A percentile compares a stretch with the other conserved stretches of the same genome.
phyloP scores from a whole-genome alignment of 225 moss, liverwort and hornwort species.

The Climacium dendroides region DNA sequence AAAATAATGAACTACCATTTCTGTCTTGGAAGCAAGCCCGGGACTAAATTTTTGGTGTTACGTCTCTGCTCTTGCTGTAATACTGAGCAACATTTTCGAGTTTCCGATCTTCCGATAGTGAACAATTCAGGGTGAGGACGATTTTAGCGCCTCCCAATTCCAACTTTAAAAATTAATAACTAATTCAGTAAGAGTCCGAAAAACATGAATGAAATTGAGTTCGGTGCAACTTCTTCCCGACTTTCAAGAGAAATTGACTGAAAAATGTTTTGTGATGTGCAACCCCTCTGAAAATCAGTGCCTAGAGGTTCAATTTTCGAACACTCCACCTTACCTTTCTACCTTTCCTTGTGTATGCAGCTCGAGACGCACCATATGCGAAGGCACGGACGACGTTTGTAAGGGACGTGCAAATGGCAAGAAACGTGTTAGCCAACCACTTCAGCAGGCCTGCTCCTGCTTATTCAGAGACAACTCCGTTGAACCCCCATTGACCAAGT shows the following conservation, averaged over 20 bases:
- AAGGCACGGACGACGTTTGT: constrained; percentile 45
- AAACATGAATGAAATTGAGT: not conserved
- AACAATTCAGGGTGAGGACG: too few species aligned
- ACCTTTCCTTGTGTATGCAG: not conserved
- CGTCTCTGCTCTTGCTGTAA: not conserved
- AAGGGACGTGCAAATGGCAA: constrained; percentile 39
- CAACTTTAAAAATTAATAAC: not conserved
- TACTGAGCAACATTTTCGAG: not conserved
- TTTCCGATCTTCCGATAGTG: not conserved
- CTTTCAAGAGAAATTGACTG: not conserved
- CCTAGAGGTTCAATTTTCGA: not conserved
- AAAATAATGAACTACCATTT: not conserved
- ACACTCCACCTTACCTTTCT: not conserved
- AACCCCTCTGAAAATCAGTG: not conserved
- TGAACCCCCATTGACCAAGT: constrained; percentile 21
- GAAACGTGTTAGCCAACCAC: constrained; percentile 23
- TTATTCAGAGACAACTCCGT: constrained; percentile 21
- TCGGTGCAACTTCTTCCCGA: not conserved
- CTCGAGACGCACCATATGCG: constrained; percentile 44
- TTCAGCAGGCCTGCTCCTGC: constrained; percentile 39
- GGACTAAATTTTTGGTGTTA: not conserved
- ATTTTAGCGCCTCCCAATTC: not conserved
- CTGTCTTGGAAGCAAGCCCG: not conserved
- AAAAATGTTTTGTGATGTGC: too few species aligned
- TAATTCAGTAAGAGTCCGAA: not conserved